A percentile compares a stretch with the other conserved stretches of the same genome.
phyloP scores from a whole-genome alignment of 176 grass and related monocot genomes.

The Cenchrus fungigraminus region DNA sequence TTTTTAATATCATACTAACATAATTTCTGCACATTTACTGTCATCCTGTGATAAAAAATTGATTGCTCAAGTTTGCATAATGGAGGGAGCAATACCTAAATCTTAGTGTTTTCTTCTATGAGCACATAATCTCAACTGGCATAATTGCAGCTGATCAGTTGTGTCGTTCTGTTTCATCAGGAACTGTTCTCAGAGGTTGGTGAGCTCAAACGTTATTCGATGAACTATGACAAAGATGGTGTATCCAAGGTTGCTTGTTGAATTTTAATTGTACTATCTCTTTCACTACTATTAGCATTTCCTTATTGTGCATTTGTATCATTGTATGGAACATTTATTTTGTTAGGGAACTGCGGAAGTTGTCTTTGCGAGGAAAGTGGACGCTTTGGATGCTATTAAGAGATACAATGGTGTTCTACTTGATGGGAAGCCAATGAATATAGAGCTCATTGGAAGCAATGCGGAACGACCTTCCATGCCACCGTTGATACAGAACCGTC shows the following conservation, averaged over 20 bases:
- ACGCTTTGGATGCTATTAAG: conserved; percentile 79
- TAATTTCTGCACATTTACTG: not conserved
- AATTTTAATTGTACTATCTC: not conserved
- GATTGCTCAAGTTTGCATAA: not conserved
- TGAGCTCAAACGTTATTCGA: conserved; percentile 80
- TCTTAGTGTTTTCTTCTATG: not conserved
- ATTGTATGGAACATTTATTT: conserved; percentile 17
- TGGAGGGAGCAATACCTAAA: not conserved
- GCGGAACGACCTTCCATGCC: conserved; percentile 37
- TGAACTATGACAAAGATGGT: conserved; percentile 84
- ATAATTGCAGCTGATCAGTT: not conserved
- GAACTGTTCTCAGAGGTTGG: conserved; percentile 90
- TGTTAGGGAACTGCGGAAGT: conserved; percentile 86
- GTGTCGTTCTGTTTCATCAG: conserved; percentile 49
- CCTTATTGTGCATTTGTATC: conserved; percentile 1
- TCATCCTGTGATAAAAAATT: conserved; percentile 22
- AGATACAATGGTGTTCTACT: conserved; percentile 85
- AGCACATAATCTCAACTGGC: not conserved
- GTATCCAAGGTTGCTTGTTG: conserved; percentile 68
- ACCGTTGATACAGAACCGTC: conserved; percentile 34
- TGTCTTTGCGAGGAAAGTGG: conserved; percentile 79
- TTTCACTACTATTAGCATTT: conserved; percentile 28
- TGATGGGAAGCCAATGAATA: conserved; percentile 91
- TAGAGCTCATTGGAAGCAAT: conserved; percentile 76
- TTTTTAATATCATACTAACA: not conserved